A percentile compares a stretch with the other conserved stretches of the same genome.
phyloP scores from a whole-genome alignment of 768 basidiomycete genomes.

The Terana coerulea region DNA sequence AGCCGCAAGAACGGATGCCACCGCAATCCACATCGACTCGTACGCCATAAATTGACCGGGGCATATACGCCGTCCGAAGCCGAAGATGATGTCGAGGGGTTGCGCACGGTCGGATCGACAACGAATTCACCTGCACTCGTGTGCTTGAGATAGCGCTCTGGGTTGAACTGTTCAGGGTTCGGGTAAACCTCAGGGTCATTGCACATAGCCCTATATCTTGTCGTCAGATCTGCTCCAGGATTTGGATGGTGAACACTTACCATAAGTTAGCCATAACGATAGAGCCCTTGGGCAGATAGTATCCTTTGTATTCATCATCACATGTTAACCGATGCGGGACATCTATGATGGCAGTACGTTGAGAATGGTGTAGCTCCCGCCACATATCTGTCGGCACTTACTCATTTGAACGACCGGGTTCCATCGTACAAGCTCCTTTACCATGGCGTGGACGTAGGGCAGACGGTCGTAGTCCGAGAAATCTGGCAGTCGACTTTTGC shows the following conservation, averaged over 20 bases:
- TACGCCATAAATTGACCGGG: slow-evolving; percentile 7
- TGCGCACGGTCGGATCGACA: not conserved
- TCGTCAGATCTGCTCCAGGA: not conserved
- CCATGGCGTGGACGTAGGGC: slow-evolving; percentile 23
- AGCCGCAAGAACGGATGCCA: not conserved
- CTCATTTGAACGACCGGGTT: slow-evolving; percentile 31
- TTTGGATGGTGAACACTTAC: not conserved
- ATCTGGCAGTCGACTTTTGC: slow-evolving; percentile 21
- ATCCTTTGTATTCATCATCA: slow-evolving; percentile 21
- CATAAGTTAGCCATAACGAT: slow-evolving; percentile 8
- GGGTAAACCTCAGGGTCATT: slow-evolving; percentile 5
- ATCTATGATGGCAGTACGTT: not conserved
- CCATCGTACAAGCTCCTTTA: slow-evolving; percentile 31
- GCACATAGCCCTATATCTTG: not conserved
- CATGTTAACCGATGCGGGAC: slow-evolving; percentile 18
- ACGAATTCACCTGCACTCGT: not conserved
- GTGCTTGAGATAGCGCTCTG: slow-evolving; percentile 1
- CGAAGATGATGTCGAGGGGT: slow-evolving; percentile 9
- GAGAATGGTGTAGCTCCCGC: not conserved
- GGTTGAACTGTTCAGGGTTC: slow-evolving; percentile 3
- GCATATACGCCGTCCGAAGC: slow-evolving; percentile 10
- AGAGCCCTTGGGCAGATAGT: slow-evolving; percentile 16
- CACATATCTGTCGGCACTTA: slow-evolving; percentile 4
- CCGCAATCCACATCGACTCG: not conserved
- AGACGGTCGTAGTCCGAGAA: slow-evolving; percentile 20